These are phyloP conservation scores for Lepiota brunneoincarnata DNA, from an alignment of 768 basidiomycete species.

Conservation along the genomic window DNA sequence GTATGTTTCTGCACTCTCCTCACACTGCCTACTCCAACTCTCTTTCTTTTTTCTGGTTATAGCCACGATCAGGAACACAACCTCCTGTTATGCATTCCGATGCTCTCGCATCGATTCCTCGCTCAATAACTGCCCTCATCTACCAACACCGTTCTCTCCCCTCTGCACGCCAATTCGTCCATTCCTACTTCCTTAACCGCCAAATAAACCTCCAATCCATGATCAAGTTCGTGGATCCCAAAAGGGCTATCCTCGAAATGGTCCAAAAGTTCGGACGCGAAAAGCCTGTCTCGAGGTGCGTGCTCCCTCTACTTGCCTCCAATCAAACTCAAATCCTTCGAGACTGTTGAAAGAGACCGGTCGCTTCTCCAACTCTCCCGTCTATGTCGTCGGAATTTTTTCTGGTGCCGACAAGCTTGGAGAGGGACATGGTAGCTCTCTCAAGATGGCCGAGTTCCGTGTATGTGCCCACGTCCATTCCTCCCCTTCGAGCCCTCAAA, in stretches of 20 bases:
- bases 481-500: not conserved
- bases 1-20: conserved; percentile 42
- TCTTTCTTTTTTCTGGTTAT: conserved; percentile 3
- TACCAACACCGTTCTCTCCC: conserved; percentile 85
- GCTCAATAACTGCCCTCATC: conserved; percentile 83
- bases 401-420: conserved; percentile 83
- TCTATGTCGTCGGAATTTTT: conserved; percentile 95
- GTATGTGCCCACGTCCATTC: conserved; percentile 42
- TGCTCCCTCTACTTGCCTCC: conserved; percentile 4
- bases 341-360: conserved; percentile 93
- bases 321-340: not conserved
- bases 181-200: conserved; percentile 85
- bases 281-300: conserved; percentile 65
- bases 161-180: conserved; percentile 85
- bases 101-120: conserved; percentile 84
- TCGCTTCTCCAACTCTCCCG: conserved; percentile 83
- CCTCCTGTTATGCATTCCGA: conserved; percentile 72
- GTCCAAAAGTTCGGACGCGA: conserved; percentile 71
- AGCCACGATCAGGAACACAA: conserved; percentile 47
- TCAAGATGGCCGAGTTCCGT: conserved; percentile 94
- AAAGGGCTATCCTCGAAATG: conserved; percentile 69
- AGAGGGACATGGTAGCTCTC: conserved; percentile 90
- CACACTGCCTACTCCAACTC: not conserved
- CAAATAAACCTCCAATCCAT: conserved; percentile 65
- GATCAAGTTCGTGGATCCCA: conserved; percentile 36